Evolutionary conservation across 192 early-diverging fungal genomes (phyloP), one percentile per base, ranked within the genome.

Genomic region (Coemansia sp.): DNA sequence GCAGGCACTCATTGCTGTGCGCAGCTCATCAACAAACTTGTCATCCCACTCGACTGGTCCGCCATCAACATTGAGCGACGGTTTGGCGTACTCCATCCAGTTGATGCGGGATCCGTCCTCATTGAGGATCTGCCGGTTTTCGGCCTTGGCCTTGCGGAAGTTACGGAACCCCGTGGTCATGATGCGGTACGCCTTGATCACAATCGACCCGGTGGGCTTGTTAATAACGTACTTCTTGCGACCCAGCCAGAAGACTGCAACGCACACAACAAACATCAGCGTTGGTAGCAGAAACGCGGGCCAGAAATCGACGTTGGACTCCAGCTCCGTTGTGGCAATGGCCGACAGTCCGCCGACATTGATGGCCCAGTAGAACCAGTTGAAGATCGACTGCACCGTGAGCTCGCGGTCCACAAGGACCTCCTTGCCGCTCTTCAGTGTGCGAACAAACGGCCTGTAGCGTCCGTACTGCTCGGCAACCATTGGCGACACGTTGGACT

Each of bases 311-410:
- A 86, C 82, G 12, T 81, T 72, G 26, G 70, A 68, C 68, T 87
- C 87, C n/a, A 87, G 67, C 61, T 83, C 84, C 1, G 86, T 85
- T 16, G 87, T 87, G 37, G 84, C 85, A 69, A 87, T 86, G 47
- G 85, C 84, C 19, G 85, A 75, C 76, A 89, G 77, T 49, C 77
- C 79, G 50, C 87, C 87, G 64, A 89, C 81, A 70, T 89, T 89
- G 67, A 89, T 86, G 38, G 86, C 67, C 86, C 85, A 87, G 79
- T 95, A 95, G 77, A 95, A 95, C 88, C 87, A 91, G 76, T 89
- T 90, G 77, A 93, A 95, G 52, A 94, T 89, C 16, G 84, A 86
- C 81, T 94, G 90, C 41, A 90, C 72, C 1, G 92, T 92, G 58
- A 89, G 80, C 69, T 83, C 79, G 52, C 89, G 89, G 68, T 88